Evolutionary conservation across 106 monocot genomes (phyloP), one percentile per base, ranked within the genome.

Genomic region (Chionographis japonica): DNA sequence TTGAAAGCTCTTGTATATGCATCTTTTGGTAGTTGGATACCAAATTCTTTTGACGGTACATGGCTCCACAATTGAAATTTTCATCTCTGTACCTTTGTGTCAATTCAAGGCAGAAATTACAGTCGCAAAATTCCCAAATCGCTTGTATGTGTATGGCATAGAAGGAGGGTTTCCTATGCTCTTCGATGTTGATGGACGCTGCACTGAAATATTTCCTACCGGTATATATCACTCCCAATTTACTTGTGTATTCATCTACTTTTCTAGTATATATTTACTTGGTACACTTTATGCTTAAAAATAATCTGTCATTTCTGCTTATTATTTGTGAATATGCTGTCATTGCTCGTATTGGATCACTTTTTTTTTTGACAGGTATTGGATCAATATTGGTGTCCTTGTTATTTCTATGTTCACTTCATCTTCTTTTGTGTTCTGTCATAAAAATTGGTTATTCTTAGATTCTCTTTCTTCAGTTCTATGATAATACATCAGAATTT

Each of bases 151-250:
- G 6, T 98, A 93, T 81, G 74, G 87, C 63, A 72, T 98, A 55
- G 98, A 98, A 80, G 92, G 92, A 63, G 92, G 80, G 11, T 70
- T 81, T 76, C 98, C 98, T 1, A 78, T 93, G 78, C 71, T 98
- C 67, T 93, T 98, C 69, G 93, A 98, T 71, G 52, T 85, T 79
- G 98, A 98, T 90, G 98, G 93, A 50, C 82, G 98, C 68, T 89
- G 92, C 66, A 72, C 56, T 62, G 90, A 93, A 57, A 87, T 98
- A 67, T 93, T 81, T 56, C 98, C 98, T 50, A 93, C 98, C 87
- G 98, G 98, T 98, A 9, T 37, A 56, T 52, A 17, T 46, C 38
- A 13, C 46, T 49, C 4, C 12, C 40, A 4, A 27, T 27, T 58
- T 10, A 20, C 46, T 46, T 46, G n/a, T n/a, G 46, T 46, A 46